A percentile compares a stretch with the other conserved stretches of the same genome.
phyloP scores from a whole-genome alignment of 2,329 filamentous ascomycete species.

The Aspergillus novofumigatus region DNA sequence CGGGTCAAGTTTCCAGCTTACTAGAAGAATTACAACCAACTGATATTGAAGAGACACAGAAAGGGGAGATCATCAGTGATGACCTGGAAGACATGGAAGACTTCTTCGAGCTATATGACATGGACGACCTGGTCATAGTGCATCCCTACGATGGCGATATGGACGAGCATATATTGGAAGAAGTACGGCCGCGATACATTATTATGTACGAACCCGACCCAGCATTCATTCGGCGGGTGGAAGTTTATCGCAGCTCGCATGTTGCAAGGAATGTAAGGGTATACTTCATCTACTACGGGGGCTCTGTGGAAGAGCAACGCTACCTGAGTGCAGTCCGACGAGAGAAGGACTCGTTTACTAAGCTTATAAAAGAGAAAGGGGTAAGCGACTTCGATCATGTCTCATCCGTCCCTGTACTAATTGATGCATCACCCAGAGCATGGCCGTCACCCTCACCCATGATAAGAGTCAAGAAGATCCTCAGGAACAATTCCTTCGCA shows the following conservation, averaged over 20 bases:
- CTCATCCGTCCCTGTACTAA: neutral
- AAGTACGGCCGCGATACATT: slow-evolving; percentile 87
- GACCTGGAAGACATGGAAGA: slow-evolving; percentile 87
- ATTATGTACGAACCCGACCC: slow-evolving; percentile 98
- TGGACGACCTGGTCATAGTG: slow-evolving; percentile 80
- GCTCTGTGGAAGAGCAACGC: slow-evolving; percentile 90
- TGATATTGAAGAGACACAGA: slow-evolving; percentile 69
- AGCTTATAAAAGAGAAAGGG: slow-evolving; percentile 87
- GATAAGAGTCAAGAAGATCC: slow-evolving; percentile 72
- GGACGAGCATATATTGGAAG: slow-evolving; percentile 94
- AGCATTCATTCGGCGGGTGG: slow-evolving; percentile 87
- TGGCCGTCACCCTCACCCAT: slow-evolving; percentile 81
- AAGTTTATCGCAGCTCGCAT: slow-evolving; percentile 94
- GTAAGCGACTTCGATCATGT: slow-evolving; percentile 32
- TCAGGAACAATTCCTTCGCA: slow-evolving; percentile 87
- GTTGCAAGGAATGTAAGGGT: slow-evolving; percentile 82
- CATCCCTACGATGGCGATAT: slow-evolving; percentile 94
- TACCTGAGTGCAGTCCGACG: slow-evolving; percentile 86
- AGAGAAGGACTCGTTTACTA: slow-evolving; percentile 95
- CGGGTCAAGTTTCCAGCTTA: slow-evolving; percentile 73
- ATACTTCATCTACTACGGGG: slow-evolving; percentile 95
- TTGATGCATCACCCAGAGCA: slow-evolving; percentile 48
- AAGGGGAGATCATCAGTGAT: slow-evolving; percentile 65
- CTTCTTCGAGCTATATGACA: slow-evolving; percentile 86
- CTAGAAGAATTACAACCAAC: slow-evolving; percentile 81